Evolutionary conservation across 176 grass and related monocot genomes (phyloP).

Genomic region (Bonia amplexicaulis): DNA sequence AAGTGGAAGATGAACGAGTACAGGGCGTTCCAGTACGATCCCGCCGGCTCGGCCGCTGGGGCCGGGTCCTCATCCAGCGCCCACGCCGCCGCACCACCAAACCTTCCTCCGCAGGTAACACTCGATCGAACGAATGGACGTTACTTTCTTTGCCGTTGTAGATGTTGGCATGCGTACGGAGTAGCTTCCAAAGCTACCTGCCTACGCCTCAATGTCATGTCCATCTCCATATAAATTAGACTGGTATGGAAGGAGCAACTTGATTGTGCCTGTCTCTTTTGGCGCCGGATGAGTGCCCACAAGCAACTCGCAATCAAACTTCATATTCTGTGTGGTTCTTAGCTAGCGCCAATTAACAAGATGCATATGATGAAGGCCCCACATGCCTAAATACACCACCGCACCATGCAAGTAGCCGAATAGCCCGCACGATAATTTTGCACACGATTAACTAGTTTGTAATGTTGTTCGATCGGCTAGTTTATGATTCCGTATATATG

Average conservation of each 20-base stretch:
- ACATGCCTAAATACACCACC: background rate
- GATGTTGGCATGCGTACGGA: background rate
- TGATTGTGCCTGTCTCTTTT: constrained; percentile 25
- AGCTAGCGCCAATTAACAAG: background rate
- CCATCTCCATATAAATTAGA: constrained; percentile 13
- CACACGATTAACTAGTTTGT: background rate
- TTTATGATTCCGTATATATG: background rate
- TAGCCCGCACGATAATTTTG: background rate
- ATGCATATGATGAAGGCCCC: background rate
- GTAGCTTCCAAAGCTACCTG: background rate
- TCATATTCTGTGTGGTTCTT: constrained; percentile 10
- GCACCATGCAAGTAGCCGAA: background rate
- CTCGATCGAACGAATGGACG: background rate
- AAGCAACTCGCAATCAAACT: background rate
- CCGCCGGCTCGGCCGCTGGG: background rate
- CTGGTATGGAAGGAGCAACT: background rate
- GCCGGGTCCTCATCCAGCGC: background rate
- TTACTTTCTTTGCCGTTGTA: constrained; percentile 32
- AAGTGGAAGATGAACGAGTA: constrained; percentile 97
- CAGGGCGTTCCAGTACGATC: constrained; percentile 46
- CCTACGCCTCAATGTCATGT: constrained; percentile 11
- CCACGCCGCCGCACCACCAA: background rate
- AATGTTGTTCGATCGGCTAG: background rate
- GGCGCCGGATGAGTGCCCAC: constrained; percentile 13
- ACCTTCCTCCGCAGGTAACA: constrained; percentile 20